Evolutionary conservation across 192 early-diverging fungal species (phyloP).

Genomic region (Coemansia sp.): DNA sequence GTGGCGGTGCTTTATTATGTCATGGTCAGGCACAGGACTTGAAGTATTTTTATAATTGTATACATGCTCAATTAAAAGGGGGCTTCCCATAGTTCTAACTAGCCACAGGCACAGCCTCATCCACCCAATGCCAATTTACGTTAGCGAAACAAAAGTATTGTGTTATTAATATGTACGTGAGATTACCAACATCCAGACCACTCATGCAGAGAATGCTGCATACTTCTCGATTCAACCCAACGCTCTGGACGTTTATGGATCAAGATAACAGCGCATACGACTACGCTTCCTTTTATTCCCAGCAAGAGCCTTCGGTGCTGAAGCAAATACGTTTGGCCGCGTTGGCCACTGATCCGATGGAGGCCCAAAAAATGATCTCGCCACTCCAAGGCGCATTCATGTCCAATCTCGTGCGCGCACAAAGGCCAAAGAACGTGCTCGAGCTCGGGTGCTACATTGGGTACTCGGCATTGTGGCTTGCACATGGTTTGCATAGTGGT

Average conservation of each 20-base stretch:
- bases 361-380: slow-evolving; percentile 45
- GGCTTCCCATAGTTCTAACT: no score
- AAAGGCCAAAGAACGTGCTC: slow-evolving; percentile 43
- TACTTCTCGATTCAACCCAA: not conserved
- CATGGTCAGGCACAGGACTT: no score
- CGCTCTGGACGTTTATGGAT: slow-evolving; percentile 30
- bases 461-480: slow-evolving; percentile 63
- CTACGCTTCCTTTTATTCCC: slow-evolving; percentile 16
- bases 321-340: slow-evolving; percentile 13
- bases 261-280: slow-evolving; percentile 11
- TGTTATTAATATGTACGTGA: no score
- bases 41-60: no score
- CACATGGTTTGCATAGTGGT: slow-evolving; percentile 50
- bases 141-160: no score
- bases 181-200: not conserved
- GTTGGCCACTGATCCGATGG: slow-evolving; percentile 1
- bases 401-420: slow-evolving; percentile 24
- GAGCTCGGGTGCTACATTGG: slow-evolving; percentile 73
- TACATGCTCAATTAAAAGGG: no score
- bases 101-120: no score
- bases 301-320: slow-evolving; percentile 18
- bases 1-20: no score
- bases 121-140: no score
- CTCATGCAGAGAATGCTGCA: not conserved
- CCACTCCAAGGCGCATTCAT: slow-evolving; percentile 44